Evolutionary conservation across 2,329 filamentous ascomycete species (phyloP), one percentile per base, ranked within the genome.

Genomic region (Fusarium falciforme): DNA sequence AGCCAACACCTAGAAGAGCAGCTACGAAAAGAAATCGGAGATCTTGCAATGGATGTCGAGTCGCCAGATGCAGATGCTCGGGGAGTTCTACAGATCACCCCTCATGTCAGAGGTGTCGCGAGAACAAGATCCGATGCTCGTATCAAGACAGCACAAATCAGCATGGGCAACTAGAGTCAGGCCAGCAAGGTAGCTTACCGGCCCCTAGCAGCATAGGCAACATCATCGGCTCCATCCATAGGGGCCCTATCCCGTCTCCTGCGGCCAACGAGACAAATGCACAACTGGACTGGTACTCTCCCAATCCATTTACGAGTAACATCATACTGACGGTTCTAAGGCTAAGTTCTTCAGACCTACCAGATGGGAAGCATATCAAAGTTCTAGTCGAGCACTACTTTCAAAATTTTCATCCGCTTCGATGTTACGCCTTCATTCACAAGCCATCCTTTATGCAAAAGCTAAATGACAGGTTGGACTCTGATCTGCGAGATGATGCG

Each of bases 381-480:
- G 38, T 67, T 6, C 52, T 77, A 11, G 75, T 76, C 16, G 73
- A 75, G 25, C 57, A 64, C 22, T 77, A 77, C 57, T 77, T 77
- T 33, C 68, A 71, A 27, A 72, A 74, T 29, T 49, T 77, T 6
- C 84, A 78, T 36, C 72, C 72, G 1, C 71, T 78, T 17, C 75
- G 76, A n/a, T 77, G 74, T 44, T 77, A 76, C 35, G 71, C 67
- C 22, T 78, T 78, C 59, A 72, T 77, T 2, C 75, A 78, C n/a
- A 77, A 77, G 44, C 76, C 76, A 9, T 69, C 72, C 6, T 77
- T 77, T 27, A 67, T 76, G 59, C 68, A 71, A 29, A 70, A 72
- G 44, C 64, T 78, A 6, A 76, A 75, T 31, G 70, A 68, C 27
- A 72, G 66, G 12, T 55, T 70, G 33, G 29, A 10, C 7, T 66